These are phyloP conservation scores for Fusarium palustre DNA, from an alignment of 2,329 filamentous ascomycete genomes.

Conservation along the genomic window DNA sequence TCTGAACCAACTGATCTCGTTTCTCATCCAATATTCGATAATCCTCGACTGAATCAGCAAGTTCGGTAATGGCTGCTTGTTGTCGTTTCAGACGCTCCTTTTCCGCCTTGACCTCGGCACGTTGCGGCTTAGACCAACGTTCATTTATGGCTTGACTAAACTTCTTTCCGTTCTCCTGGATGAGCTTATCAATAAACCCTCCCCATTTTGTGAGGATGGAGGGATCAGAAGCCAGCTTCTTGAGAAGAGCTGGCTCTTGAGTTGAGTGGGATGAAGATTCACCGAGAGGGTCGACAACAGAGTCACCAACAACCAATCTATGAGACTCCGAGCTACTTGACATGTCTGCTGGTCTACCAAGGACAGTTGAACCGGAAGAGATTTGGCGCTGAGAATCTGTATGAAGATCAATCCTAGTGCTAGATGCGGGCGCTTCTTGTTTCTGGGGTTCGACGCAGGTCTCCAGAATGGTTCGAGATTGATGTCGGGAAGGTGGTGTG, in stretches of 20 bases:
- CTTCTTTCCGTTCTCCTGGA: constrained; percentile 61
- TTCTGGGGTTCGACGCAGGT: neutral
- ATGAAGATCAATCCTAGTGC: constrained; percentile 1
- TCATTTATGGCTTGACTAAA: constrained; percentile 62
- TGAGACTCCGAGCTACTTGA: constrained; percentile 20
- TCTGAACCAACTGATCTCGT: constrained; percentile 59
- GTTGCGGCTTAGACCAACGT: constrained; percentile 59
- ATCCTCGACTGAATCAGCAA: constrained; percentile 56
- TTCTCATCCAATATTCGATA: constrained; percentile 58
- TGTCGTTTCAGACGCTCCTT: constrained; percentile 62
- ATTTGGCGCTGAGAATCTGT: constrained; percentile 27
- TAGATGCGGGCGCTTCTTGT: neutral
- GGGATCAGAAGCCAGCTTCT: constrained; percentile 48
- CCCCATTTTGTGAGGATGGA: constrained; percentile 52
- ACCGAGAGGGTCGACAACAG: neutral
- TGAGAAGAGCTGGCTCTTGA: constrained; percentile 42
- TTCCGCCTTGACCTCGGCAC: constrained; percentile 61
- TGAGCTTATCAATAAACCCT: constrained; percentile 54
- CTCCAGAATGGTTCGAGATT: constrained; percentile 26
- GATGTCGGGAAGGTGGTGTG: constrained; percentile 49
- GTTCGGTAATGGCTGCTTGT: constrained; percentile 57
- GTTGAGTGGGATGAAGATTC: constrained; percentile 4
- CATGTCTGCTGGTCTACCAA: neutral
- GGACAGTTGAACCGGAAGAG: constrained; percentile 23
- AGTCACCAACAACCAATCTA: constrained; percentile 17